Evolutionary conservation across 768 basidiomycete genomes (phyloP).

Genomic region (Suillus hirtellus): DNA sequence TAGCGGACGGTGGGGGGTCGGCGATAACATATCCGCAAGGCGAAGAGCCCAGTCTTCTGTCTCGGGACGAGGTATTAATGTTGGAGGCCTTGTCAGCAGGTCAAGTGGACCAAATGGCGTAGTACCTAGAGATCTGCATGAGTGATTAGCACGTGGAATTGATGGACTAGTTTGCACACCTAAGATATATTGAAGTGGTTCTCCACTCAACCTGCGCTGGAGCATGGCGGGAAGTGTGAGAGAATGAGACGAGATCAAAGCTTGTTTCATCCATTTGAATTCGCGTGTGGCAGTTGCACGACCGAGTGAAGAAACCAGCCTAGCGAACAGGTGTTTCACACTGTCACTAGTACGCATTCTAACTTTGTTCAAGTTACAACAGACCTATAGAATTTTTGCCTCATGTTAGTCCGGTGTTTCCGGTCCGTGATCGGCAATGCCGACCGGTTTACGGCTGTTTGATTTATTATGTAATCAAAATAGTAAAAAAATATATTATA

Average conservation of each 20-base stretch:
- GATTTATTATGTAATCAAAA: conserved; percentile 12
- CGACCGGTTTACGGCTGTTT: conserved; percentile 6
- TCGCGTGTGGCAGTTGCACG: conserved; percentile 39
- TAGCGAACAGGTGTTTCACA: conserved; percentile 24
- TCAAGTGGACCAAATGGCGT: conserved; percentile 87
- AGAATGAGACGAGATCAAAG: conserved; percentile 18
- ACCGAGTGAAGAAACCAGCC: conserved; percentile 38
- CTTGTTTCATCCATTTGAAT: conserved; percentile 50
- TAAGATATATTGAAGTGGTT: conserved; percentile 90
- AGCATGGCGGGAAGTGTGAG: conserved; percentile 50
- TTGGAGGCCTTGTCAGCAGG: conserved; percentile 72
- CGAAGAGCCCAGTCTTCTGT: conserved; percentile 82
- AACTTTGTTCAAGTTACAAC: conserved; percentile 3
- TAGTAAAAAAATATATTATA: conserved; percentile 6
- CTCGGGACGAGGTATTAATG: conserved; percentile 93
- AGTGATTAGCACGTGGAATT: not conserved
- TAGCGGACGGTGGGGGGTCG: conserved; percentile 29
- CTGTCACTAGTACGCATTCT: conserved; percentile 8
- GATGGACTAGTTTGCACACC: conserved; percentile 44
- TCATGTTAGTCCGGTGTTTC: not conserved
- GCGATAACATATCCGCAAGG: conserved; percentile 51
- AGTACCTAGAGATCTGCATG: conserved; percentile 43
- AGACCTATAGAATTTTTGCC: conserved; percentile 16
- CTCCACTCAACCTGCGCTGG: conserved; percentile 58
- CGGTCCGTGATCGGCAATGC: conserved; percentile 8